Percentiles rank a stretch among this genome's conserved stretches.
Evolutionary conservation across 305 asterid species (phyloP).

Genomic region (Solanum hybrid): DNA sequence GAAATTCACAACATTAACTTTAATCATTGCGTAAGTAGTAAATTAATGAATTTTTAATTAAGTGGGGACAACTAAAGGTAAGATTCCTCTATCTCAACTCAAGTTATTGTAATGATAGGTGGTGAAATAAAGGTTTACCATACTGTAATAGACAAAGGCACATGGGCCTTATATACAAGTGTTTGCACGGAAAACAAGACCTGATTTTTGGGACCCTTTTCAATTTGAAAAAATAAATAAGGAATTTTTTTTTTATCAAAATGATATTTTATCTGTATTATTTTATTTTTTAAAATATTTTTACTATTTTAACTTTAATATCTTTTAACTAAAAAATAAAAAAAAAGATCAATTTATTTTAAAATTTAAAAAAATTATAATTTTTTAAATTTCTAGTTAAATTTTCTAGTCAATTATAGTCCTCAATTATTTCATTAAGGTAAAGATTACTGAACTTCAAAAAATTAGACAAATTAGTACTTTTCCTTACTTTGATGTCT

Average conservation of each 20-base stretch:
- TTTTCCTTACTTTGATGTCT: conserved; percentile 1
- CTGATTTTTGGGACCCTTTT: conserved; percentile 8
- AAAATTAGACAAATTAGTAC: conserved; percentile 4
- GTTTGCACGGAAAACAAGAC: conserved; percentile 28
- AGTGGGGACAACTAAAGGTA: not conserved
- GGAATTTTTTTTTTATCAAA: too few species aligned
- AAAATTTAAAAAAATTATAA: too few species aligned
- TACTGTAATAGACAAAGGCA: conserved; percentile 5
- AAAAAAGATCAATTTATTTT: too few species aligned
- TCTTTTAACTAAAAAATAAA: too few species aligned
- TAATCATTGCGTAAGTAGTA: conserved; percentile 19
- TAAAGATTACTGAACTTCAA: not conserved
- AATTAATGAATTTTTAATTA: not conserved
- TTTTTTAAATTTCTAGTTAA: too few species aligned
- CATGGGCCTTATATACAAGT: conserved; percentile 3
- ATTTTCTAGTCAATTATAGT: too few species aligned
- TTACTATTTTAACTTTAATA: too few species aligned
- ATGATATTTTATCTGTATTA: too few species aligned
- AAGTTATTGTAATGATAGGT: not conserved
- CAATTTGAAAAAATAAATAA: not conserved
- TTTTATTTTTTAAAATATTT: too few species aligned
- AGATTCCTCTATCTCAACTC: conserved; percentile 14
- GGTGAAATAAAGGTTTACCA: not conserved
- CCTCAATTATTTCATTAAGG: not conserved
- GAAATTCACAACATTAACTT: conserved; percentile 4